These are phyloP conservation scores for Aspergillus alliaceus DNA, from an alignment of 2,329 filamentous ascomycete genomes.

Conservation along the genomic window DNA sequence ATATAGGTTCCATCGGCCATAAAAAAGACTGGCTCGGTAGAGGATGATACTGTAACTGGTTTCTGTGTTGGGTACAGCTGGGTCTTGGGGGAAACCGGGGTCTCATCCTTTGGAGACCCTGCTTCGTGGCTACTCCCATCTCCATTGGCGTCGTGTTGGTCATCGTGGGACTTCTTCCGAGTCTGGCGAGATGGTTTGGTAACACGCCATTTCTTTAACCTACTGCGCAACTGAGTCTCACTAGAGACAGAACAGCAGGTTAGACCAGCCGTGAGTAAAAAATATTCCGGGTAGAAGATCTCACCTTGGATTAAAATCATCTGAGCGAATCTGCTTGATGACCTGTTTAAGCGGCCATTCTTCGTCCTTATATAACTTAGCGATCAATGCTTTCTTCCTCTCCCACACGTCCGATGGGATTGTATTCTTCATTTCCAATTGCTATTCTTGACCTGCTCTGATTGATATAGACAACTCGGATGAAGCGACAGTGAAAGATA, in stretches of 20 bases:
- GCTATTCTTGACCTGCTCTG: background rate
- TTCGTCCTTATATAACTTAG: constrained; percentile 44
- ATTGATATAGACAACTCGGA: background rate
- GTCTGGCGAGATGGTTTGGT: constrained; percentile 46
- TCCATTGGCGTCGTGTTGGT: constrained; percentile 12
- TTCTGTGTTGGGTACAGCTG: constrained; percentile 9
- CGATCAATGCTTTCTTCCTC: constrained; percentile 43
- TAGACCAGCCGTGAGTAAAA: background rate
- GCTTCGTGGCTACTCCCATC: constrained; percentile 24
- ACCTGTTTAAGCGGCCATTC: constrained; percentile 48
- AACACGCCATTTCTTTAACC: constrained; percentile 47
- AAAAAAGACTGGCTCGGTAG: constrained; percentile 18
- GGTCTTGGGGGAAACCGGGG: constrained; percentile 13
- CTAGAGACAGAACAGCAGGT: constrained; percentile 20
- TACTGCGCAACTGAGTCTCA: constrained; percentile 46
- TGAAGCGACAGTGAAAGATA: background rate
- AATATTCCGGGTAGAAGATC: constrained; percentile 5
- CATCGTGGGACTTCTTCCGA: constrained; percentile 38
- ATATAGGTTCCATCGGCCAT: constrained; percentile 14
- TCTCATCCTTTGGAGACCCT: constrained; percentile 13
- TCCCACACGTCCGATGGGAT: constrained; percentile 47
- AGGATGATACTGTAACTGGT: constrained; percentile 4
- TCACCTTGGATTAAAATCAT: constrained; percentile 45
- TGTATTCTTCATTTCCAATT: constrained; percentile 40
- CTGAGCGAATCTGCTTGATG: constrained; percentile 44